Base-by-base conservation (phyloP, 495 filamentous ascomycete species). In the Podospora tetraspora region DNA sequence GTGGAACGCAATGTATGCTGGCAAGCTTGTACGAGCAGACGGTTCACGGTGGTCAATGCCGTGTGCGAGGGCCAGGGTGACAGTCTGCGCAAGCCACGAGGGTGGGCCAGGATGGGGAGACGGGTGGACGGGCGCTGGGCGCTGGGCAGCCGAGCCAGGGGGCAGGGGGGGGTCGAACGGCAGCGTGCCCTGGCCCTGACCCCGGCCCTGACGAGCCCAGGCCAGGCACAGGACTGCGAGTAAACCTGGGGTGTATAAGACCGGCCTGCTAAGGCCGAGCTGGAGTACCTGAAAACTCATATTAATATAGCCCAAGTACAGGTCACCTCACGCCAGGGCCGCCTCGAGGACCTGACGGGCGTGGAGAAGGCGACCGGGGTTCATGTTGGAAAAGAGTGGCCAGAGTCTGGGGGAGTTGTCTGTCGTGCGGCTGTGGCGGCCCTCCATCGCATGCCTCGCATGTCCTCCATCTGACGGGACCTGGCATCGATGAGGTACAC, bases 251-350 rank as follows among this genome's bases (percentile, higher is more conserved):
- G 68, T 43, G 61, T 58, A 59, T 68, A 66, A 22, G 67, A 66
- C 72, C 72, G 74, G 72, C 73, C 69, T 74, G 72, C 69, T 70
- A 71, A 68, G 70, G 29, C 63, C 68, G 68, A 66, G 67, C 69
- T 68, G 70, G 58, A 72, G 75, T 73, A 76, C 75, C 75, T 77
- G 75, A 74, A 72, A 30, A 57, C 65, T 68, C 70, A 77, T 71
- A 76, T 76, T 77, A 77, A 78, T 73, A 75, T 66, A 61, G 67
- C 68, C 30, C 59, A 68, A 73, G 67, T 62, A 73, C 68, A 75
- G 71, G 72, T 27, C 27, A 27, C 27, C 25, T 77, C 75, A 74
- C 70, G 64, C 30, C 57, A 66, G 58, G 64, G 57, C 37, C 22
- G 57, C 19, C 62, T 13, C 67, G 71, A 52, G 43, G 43, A n/a